Base-by-base conservation (phyloP, 495 filamentous ascomycete genomes). In the Choiromyces venosus region DNA sequence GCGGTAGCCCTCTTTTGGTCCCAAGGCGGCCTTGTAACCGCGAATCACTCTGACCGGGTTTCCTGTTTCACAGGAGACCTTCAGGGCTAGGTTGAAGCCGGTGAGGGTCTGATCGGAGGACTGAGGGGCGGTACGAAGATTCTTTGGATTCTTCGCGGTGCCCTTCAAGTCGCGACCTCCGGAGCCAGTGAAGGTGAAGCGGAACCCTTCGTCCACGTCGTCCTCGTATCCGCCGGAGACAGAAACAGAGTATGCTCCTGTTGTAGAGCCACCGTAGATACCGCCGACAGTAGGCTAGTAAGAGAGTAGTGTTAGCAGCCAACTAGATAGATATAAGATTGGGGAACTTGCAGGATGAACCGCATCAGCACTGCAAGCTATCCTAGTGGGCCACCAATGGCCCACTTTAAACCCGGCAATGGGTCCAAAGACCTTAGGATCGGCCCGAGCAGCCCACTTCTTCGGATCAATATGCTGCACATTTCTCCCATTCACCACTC, bases 191-290 rank as follows among this genome's bases (percentile, higher is more conserved):
- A 77, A 82, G 12, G 79, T 82, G 69, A 82, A 82, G 19, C 68
- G 76, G 52, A 81, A 82, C 18, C 81, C 81, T 39, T 79, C 71
- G 29, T 82, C 81, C 14, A 82, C 64, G 33, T 82, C 81, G 29
- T 82, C 81, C 29, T 81, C 79, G 65, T 82, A 82, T 4, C 81
- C 80, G 19, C 79, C 81, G 0, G 81, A 82, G 0, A 82, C 39
- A 5, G 79, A 78, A n/a, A 82, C 81, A 40, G 78, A 79, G 65
- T 79, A 82, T 0, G 74, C 70, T 10, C 81, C 79, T 16, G 67
- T 65, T 0, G 42, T 56, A 3, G 66, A 35, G 12, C 66, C 46
- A 21, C 81, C 81, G 42, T 56, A 81, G 36, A 82, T 82, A 8
- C 81, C 81, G 3, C 67, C 69, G 21, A 81, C 79, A 37, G 76